A percentile compares a stretch with the other conserved stretches of the same genome.
Conservation (phyloP, 2,329 filamentous ascomycete genomes). For the Periglandula ipomoeae region DNA sequence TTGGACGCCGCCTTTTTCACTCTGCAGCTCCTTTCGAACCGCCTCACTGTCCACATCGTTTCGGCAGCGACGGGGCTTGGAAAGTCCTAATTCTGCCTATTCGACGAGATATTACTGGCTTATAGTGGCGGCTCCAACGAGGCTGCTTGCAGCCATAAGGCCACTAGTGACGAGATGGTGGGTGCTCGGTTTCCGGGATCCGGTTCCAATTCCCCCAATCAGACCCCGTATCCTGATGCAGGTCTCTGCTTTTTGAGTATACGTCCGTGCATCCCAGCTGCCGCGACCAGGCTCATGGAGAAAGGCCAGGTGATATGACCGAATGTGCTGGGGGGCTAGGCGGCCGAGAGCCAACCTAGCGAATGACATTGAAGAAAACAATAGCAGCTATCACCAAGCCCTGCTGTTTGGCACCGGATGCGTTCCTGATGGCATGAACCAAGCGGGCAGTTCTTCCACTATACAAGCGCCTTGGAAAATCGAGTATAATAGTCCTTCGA, state of each 20-base stretch:
- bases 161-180: neutral
- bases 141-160: constrained; percentile 10
- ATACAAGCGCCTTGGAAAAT: no score
- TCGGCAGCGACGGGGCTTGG: constrained; percentile 5
- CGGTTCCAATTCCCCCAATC: constrained; percentile 11
- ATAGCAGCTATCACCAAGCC: neutral
- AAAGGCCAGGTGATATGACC: neutral
- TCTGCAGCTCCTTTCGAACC: no score
- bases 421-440: neutral
- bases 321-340: neutral
- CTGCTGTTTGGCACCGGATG: neutral
- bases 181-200: constrained; percentile 8
- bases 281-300: constrained; percentile 1
- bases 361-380: neutral
- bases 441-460: neutral
- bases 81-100: constrained; percentile 1
- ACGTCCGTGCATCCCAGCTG: constrained; percentile 4
- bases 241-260: constrained; percentile 9
- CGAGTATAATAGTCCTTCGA: no score
- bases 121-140: constrained; percentile 6
- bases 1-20: neutral
- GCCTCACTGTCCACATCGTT: neutral
- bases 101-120: neutral
- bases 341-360: neutral
- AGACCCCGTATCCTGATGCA: constrained; percentile 12